A percentile compares a stretch with the other conserved stretches of the same genome.
These are phyloP conservation scores for Phytophthora pistaciae DNA, from an alignment of 352 stramenopile species.

Conservation along the genomic window DNA sequence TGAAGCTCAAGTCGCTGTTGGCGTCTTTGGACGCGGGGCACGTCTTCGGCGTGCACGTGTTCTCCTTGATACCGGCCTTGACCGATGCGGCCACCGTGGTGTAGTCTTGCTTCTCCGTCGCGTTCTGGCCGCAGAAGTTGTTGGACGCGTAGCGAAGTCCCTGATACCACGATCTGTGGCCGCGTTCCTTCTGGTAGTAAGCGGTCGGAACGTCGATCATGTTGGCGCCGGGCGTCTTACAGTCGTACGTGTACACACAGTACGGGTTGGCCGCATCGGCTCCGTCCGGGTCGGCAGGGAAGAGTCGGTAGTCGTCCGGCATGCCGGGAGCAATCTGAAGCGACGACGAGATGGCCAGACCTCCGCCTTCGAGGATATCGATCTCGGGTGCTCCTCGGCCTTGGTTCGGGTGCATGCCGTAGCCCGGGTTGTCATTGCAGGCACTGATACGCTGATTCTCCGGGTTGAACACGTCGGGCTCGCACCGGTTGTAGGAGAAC, in stretches of 20 bases:
- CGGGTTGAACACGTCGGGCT: constrained; percentile 62
- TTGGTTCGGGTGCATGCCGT: constrained; percentile 84
- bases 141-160: constrained; percentile 72
- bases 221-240: constrained; percentile 56
- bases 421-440: constrained; percentile 92
- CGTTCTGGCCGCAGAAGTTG: constrained; percentile 50
- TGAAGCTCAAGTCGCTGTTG: constrained; percentile 50
- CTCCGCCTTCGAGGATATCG: constrained; percentile 93
- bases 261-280: constrained; percentile 34
- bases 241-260: constrained; percentile 60
- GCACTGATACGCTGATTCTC: constrained; percentile 84
- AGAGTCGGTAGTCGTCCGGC: constrained; percentile 63
- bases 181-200: constrained; percentile 51
- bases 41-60: constrained; percentile 48
- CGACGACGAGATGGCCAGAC: constrained; percentile 87
- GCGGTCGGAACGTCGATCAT: constrained; percentile 55
- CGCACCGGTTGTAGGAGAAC: constrained; percentile 95
- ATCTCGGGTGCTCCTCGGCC: constrained; percentile 95
- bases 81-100: constrained; percentile 53
- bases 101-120: constrained; percentile 51
- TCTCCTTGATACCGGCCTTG: constrained; percentile 56
- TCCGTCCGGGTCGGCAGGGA: constrained; percentile 43
- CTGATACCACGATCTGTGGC: constrained; percentile 71
- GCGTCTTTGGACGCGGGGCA: constrained; percentile 65
- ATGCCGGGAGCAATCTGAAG: constrained; percentile 89